phyloP scores from a whole-genome alignment of 2,329 filamentous ascomycete genomes.

The Hypoxylon sp. region DNA sequence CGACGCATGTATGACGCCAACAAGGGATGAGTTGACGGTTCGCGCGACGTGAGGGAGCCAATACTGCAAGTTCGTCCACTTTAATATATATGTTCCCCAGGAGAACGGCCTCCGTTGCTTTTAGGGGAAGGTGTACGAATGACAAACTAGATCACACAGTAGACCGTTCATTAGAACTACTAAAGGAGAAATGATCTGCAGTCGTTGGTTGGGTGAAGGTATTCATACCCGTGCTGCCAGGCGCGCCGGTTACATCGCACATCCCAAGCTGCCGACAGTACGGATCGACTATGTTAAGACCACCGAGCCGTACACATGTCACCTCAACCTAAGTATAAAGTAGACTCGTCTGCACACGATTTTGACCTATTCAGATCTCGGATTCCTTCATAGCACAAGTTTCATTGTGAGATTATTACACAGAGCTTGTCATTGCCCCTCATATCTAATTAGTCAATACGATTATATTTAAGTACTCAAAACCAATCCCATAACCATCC shows the following conservation, averaged over 20 bases:
- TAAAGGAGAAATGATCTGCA: constrained; percentile 30
- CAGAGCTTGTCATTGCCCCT: background rate
- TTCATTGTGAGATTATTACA: background rate
- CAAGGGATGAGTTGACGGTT: constrained; percentile 21
- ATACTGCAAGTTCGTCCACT: constrained; percentile 6
- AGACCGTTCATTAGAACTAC: constrained; percentile 6
- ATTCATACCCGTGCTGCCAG: constrained; percentile 20
- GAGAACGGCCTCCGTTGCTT: constrained; percentile 12
- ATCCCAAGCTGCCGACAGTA: constrained; percentile 11
- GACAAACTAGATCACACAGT: constrained; percentile 28
- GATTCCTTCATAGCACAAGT: constrained; percentile 1
- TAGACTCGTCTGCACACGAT: background rate
- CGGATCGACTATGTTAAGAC: constrained; percentile 5
- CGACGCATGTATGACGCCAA: constrained; percentile 18
- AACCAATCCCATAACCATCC: background rate
- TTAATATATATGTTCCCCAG: constrained; percentile 22
- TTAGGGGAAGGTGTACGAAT: constrained; percentile 22
- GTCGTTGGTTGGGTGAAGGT: constrained; percentile 8
- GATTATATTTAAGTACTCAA: background rate
- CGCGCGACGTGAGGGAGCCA: constrained; percentile 26
- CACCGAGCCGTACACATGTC: background rate
- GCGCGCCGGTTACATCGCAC: constrained; percentile 11
- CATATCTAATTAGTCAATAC: background rate
- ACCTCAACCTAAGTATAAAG: background rate
- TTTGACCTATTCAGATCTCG: background rate